Conservation (phyloP, 2,329 filamentous ascomycete genomes). For the Fusarium sp. region DNA sequence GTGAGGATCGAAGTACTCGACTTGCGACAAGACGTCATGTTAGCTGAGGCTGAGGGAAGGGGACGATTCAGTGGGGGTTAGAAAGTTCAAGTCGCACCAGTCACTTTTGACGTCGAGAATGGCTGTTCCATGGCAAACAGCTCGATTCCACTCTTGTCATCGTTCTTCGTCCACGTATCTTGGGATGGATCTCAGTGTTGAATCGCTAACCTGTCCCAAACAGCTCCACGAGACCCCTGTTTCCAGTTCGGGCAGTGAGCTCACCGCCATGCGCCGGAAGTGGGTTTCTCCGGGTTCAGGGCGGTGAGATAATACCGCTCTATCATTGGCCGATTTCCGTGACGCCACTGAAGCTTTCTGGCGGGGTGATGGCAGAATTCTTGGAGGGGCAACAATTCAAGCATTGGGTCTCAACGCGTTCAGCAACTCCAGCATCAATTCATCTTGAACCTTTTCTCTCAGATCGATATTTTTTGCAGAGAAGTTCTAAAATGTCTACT, state of each 20-base stretch:
- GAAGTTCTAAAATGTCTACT: slow-evolving; percentile 57
- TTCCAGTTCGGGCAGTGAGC: slow-evolving; percentile 31
- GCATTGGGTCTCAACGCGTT: slow-evolving; percentile 8
- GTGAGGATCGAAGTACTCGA: slow-evolving; percentile 96
- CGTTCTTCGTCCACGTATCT: slow-evolving; percentile 38
- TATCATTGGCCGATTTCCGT: slow-evolving; percentile 30
- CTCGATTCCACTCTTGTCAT: slow-evolving; percentile 45
- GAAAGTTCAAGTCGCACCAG: slow-evolving; percentile 61
- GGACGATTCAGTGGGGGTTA: neutral
- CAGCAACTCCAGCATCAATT: neutral
- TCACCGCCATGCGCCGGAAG: slow-evolving; percentile 43
- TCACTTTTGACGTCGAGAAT: slow-evolving; percentile 81
- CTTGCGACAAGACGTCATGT: slow-evolving; percentile 57
- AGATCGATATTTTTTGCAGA: neutral
- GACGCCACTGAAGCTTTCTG: slow-evolving; percentile 35
- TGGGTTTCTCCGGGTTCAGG: slow-evolving; percentile 44
- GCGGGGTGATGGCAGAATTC: slow-evolving; percentile 50
- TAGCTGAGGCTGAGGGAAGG: slow-evolving; percentile 16
- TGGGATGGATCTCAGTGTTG: slow-evolving; percentile 23
- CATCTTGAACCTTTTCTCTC: neutral
- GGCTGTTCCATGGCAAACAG: slow-evolving; percentile 70
- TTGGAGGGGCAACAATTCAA: slow-evolving; percentile 45
- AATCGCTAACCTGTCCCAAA: slow-evolving; percentile 41
- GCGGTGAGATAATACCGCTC: slow-evolving; percentile 32
- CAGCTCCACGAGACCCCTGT: slow-evolving; percentile 35